Evolutionary conservation across 352 stramenopile species (phyloP), one percentile per base, ranked within the genome.

Genomic region (Nothophytophthora sp.): DNA sequence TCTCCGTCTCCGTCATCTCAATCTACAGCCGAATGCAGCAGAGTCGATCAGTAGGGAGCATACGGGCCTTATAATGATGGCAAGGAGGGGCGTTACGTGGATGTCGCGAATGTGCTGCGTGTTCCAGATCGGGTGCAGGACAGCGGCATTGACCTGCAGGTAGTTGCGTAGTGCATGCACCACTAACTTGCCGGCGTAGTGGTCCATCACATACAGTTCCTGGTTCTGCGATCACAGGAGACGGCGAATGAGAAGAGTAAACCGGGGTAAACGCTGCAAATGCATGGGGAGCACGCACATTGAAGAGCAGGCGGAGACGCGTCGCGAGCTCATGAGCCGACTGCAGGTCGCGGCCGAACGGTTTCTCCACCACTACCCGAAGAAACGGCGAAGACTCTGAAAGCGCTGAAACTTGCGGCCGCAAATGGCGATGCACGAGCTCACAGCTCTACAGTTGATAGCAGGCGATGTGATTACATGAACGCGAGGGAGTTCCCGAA

Each of bases 201-300:
- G 85, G 22, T 95, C 85, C 51, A 93, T 90, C n/a, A 92, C 53
- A n/a, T 85, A 83, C 23, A 94, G 60, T 48, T 95, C 83, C 13
- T 92, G 37, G 22, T 72, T 66, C 70, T 86, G 18, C n/a, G n/a
- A 15, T 5, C n/a, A 16, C 16, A 35, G 1, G 5, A 32, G 28
- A 20, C 23, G 22, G 25, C 40, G 23, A 49, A 15, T 18, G 15
- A 20, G 15, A 40, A 15, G 12, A 8, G 20, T 33, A 12, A 34
- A 48, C 2, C 37, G 40, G 37, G 30, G n/a, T 13, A 36, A 23
- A 3, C 15, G 23, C 41, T 25, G 2, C 13, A 5, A 18, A 48
- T n/a, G n/a, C n/a, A n/a, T n/a, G n/a, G n/a, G n/a, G n/a, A n/a
- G n/a, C n/a, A n/a, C 55, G 1, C 45, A 87, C 73, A 11, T 28